phyloP scores from a whole-genome alignment of 305 asterid species.

The Plantago coronopus region DNA sequence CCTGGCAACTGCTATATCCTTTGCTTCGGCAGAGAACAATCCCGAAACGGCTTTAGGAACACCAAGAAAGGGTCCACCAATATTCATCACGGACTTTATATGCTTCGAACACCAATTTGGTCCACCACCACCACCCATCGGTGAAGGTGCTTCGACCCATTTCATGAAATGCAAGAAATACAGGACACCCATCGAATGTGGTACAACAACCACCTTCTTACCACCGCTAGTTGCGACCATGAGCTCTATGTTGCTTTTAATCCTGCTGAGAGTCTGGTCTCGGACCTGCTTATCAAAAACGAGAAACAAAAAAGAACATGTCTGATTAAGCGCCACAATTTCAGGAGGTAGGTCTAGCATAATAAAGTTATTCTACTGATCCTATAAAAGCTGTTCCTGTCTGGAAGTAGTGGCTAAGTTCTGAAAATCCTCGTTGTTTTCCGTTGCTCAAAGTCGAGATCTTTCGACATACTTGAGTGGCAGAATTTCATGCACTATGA shows the following conservation, averaged over 20 bases:
- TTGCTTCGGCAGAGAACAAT: conserved; percentile 81
- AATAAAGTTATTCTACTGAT: background rate
- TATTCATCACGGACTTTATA: conserved; percentile 74
- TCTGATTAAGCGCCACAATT: conserved; percentile 15
- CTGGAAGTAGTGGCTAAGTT: background rate
- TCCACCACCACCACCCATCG: conserved; percentile 88
- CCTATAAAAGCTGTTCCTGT: conserved; percentile 6
- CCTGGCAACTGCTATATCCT: conserved; percentile 80
- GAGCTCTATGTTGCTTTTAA: conserved; percentile 74
- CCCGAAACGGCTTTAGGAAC: conserved; percentile 74
- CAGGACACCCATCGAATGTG: conserved; percentile 85
- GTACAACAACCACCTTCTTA: conserved; percentile 72
- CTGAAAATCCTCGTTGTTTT: background rate
- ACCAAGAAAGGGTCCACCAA: conserved; percentile 82
- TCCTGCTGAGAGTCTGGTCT: conserved; percentile 73
- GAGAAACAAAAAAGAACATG: conserved; percentile 7
- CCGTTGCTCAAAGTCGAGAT: background rate
- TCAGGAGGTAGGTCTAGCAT: background rate
- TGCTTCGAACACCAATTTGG: conserved; percentile 75
- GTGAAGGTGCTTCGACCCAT: conserved; percentile 82
- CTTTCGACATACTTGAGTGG: conserved; percentile 9
- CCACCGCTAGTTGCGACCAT: conserved; percentile 72
- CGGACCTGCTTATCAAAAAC: conserved; percentile 48
- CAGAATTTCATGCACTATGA: conserved; percentile 13
- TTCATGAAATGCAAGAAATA: conserved; percentile 90